These are phyloP conservation scores for Lolium perenne DNA, from an alignment of 176 grass and related monocot species.

Conservation along the genomic window DNA sequence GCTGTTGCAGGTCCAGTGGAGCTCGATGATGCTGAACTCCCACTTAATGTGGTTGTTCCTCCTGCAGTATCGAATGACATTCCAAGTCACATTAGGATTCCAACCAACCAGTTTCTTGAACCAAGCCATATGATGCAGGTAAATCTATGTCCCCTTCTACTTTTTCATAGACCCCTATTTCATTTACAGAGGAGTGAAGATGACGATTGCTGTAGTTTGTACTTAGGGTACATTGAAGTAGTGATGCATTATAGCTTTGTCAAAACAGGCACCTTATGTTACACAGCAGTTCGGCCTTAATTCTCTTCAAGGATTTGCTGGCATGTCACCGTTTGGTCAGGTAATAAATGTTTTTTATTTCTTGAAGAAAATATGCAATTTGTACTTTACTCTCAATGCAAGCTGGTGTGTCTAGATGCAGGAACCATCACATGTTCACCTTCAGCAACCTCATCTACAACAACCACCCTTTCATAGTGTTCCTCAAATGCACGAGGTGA, in stretches of 20 bases:
- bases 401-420: constrained; percentile 61
- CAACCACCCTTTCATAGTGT: constrained; percentile 68
- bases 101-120: constrained; percentile 68
- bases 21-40: constrained; percentile 60
- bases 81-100: constrained; percentile 65
- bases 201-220: background rate
- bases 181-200: background rate
- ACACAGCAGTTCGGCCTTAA: constrained; percentile 78
- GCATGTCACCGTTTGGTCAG: constrained; percentile 84
- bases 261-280: constrained; percentile 69
- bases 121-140: constrained; percentile 86
- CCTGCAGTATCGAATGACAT: constrained; percentile 55
- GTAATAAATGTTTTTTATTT: constrained; percentile 42
- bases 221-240: background rate
- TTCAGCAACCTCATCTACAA: constrained; percentile 69
- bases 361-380: constrained; percentile 23
- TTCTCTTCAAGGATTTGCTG: constrained; percentile 77
- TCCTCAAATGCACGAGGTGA: constrained; percentile 74
- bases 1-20: constrained; percentile 55
- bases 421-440: constrained; percentile 53
- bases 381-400: constrained; percentile 2
- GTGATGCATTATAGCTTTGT: constrained; percentile 33
- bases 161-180: background rate
- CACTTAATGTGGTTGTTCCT: constrained; percentile 49
- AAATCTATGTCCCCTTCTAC: constrained; percentile 21